Base-by-base conservation (phyloP, 805 yeast species). In the Cyberlindnera maclurae region DNA sequence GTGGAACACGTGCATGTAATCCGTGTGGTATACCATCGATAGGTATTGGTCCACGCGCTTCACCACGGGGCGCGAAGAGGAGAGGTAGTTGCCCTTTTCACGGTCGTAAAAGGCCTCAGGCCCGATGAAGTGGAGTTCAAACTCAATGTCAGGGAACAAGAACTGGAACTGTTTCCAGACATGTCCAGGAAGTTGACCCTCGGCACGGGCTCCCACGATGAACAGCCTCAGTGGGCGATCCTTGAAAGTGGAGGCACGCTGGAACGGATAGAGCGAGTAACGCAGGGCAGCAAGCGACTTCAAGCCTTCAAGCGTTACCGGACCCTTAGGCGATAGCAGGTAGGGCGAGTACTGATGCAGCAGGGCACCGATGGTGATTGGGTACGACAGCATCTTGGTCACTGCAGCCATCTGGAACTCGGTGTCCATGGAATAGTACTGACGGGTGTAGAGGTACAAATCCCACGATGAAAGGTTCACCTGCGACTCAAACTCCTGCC, bases 381-480 rank as follows among this genome's bases (percentile, higher is more conserved):
- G 98, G 61, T 87, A 93, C 38, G 94, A 84, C 57, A 93, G 73
- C 75, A 90, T 84, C 59, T 93, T 93, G 15, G 97, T 87, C 26
- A 88, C 89, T 4, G 95, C 94, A 1, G 97, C 97, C 56, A 90
- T 68, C 61, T 90, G 94, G 66, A 86, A 90, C 61, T 89, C 96
- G 4, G 96, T 84, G 62, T 93, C 96, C 97, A 93, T 90, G 5
- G 97, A 90, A 52, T 79, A 82, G 59, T 86, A 93, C 51, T 82
- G 82, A 59, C 98, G 74, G 0, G 97, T 90, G 62, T 90, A 93
- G 57, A 93, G 82, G 54, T 77, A 90, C 9, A 93, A 69, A 62
- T 93, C 97, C 98, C 98, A 93, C 59, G 75, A 79, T 35, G 79
- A 68, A 57, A 87, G 75, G 57, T 87, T 88, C 43, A 88, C 77